A percentile compares a stretch with the other conserved stretches of the same genome.
phyloP scores from a whole-genome alignment of 805 yeast species.

The Teunomyces kruisii region DNA sequence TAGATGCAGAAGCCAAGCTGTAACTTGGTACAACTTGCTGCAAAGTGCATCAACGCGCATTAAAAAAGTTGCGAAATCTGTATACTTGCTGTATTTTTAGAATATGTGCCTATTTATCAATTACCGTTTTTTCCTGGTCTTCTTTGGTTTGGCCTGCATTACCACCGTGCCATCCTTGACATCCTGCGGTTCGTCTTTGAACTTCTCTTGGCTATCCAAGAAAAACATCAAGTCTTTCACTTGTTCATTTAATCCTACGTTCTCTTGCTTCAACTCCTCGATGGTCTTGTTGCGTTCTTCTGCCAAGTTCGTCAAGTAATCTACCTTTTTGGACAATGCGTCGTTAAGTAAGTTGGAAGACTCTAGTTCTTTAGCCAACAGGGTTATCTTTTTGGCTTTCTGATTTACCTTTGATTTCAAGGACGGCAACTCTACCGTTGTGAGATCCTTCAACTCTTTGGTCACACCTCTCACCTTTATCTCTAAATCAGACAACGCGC shows the following conservation, averaged over 20 bases:
- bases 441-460: slow-evolving; percentile 21
- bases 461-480: slow-evolving; percentile 28
- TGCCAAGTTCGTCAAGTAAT: slow-evolving; percentile 26
- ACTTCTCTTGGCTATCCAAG: slow-evolving; percentile 69
- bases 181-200: slow-evolving; percentile 69
- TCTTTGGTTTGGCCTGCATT: slow-evolving; percentile 28
- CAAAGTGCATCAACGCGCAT: slow-evolving; percentile 2
- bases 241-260: slow-evolving; percentile 57
- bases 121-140: not conserved
- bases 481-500: slow-evolving; percentile 22
- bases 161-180: slow-evolving; percentile 69
- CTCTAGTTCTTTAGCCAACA: slow-evolving; percentile 31
- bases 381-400: slow-evolving; percentile 29
- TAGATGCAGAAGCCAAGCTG: not conserved
- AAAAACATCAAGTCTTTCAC: slow-evolving; percentile 78
- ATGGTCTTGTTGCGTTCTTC: slow-evolving; percentile 24
- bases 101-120: not conserved
- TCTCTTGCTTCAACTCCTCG: slow-evolving; percentile 33
- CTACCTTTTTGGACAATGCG: slow-evolving; percentile 40
- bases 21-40: not conserved
- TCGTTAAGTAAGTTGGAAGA: slow-evolving; percentile 35
- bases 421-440: slow-evolving; percentile 30
- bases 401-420: slow-evolving; percentile 29
- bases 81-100: not conserved
- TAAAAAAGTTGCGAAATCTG: not conserved